Base-by-base conservation (phyloP, 2,329 filamentous ascomycete species). In the Arthrobotrys conoides region DNA sequence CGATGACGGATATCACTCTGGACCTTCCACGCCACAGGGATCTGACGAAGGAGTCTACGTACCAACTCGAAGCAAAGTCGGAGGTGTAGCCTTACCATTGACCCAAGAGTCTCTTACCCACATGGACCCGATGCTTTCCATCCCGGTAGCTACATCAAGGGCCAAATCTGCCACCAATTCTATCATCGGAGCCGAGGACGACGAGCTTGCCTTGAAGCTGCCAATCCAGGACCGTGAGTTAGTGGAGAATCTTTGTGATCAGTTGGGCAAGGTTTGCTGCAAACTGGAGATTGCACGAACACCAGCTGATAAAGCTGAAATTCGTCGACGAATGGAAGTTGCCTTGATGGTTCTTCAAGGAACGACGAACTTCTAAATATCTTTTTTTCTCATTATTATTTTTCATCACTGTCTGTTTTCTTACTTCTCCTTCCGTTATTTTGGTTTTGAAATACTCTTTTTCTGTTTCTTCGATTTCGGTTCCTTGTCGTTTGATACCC, bases 261-360 rank as follows among this genome's bases (percentile, higher is more conserved):
- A 79, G 41, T 67, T 79, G 12, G 76, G 76, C 46, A 79, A 79
- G 33, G 70, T 79, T 18, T 79, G 76, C 57, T 79, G 76, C 70
- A 73, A 75, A 41, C 38, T 79, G 33, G 76, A 79, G 46, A 70
- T 33, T 36, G 76, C 69, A 20, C 41, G 51, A 18, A 67, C 55
- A 36, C 64, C 70, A 16, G n/a, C 46, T 24, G 76, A 79, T 12
- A 53, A 38, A 18, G 71, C 69, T 53, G 70, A 79, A 49, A 75
- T 79, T 67, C 69, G 76, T 44, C 69, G 71, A 24, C 67, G 71
- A 36, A 70, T 79, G 69, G 76, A 79, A 49, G 71, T 79, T 48
- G 76, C 76, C n/a, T 55, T 79, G 59, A 75, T 75, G 69, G 76
- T 79, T 63, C 76, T 79, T 53, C 76, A 75, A 48, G 76, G 76